Base-by-base conservation (phyloP, 83 land plant genomes). In the Thuja plicata region DNA sequence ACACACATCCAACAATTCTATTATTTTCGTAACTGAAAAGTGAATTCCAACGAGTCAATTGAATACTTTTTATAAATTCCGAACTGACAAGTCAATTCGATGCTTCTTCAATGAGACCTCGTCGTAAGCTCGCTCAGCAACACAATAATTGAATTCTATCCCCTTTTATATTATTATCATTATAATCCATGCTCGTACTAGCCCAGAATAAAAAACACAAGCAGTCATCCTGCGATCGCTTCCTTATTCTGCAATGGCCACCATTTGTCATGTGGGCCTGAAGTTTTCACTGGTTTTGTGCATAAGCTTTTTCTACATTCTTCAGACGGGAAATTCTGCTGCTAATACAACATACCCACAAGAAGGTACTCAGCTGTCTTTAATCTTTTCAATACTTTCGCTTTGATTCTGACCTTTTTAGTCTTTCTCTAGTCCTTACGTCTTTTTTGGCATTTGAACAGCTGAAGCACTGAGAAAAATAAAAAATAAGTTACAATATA, bases 401-500 rank as follows among this genome's bases (percentile, higher is more conserved):
- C 19, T 38, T 62, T 27, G 15, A 50, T 50, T 11, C 54, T 11
- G 54, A 50, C 15, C 54, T 50, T 10, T 74, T 32, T 30, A 74
- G 0, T 32, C 32, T 27, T 74, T 74, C 9, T 32, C 35, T 34
- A 16, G 17, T 21, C 27, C 21, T 38, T 15, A 78, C 2, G 45
- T 16, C 17, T 78, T 78, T 78, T 13, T 78, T 34, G 81, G 45
- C 81, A 4, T 84, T 30, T 84, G 34, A 84, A 84, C 86, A 84
- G 86, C 32, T 84, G 10, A 50, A 52, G 86, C 60, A 30, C 86
- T 84, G 60, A 46, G 11, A n/a, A 84, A 11, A 10, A 84, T 84
- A 30, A 37, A 21, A 50, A 50, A 30, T 17, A 84, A 83, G 54
- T 45, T 83, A 54, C 3, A 48, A 48, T 5, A 45, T 45, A n/a